Conservation (phyloP, 2,329 filamentous ascomycete genomes). For the Aspergillus floridensis region DNA sequence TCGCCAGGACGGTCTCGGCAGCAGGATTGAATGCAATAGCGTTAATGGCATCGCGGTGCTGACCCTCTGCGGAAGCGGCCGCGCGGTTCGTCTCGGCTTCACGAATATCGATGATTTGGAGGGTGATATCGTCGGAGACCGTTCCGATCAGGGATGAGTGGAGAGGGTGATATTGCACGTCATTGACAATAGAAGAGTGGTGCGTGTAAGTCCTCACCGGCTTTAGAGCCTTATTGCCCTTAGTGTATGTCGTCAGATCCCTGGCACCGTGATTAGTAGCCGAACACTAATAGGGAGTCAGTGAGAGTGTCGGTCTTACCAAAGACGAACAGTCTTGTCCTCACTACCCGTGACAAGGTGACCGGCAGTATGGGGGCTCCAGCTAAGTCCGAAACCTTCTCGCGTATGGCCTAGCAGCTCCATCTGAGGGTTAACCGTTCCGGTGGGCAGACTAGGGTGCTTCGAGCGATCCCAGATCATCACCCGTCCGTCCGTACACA, state of each 20-base stretch:
- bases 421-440: conserved; percentile 75
- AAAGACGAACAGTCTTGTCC: conserved; percentile 86
- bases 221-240: conserved; percentile 66
- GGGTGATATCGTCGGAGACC: conserved; percentile 90
- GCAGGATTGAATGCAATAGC: conserved; percentile 92
- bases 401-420: conserved; percentile 79
- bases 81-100: conserved; percentile 63
- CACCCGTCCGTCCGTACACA: conserved; percentile 82
- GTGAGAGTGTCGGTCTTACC: conserved; percentile 55
- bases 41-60: conserved; percentile 91
- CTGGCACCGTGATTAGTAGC: conserved; percentile 40
- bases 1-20: conserved; percentile 85
- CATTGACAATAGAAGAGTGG: conserved; percentile 89
- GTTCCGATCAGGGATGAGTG: conserved; percentile 83
- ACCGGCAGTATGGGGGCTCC: conserved; percentile 82
- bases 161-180: conserved; percentile 91
- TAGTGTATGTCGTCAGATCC: conserved; percentile 76
- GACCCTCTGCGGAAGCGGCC: conserved; percentile 66
- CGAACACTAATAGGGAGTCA: neutral
- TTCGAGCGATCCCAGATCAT: conserved; percentile 96
- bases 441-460: conserved; percentile 74
- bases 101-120: conserved; percentile 89
- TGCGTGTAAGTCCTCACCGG: conserved; percentile 77
- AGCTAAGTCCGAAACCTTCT: conserved; percentile 90
- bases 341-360: conserved; percentile 87